Evolutionary conservation across 495 filamentous ascomycete genomes (phyloP), one percentile per base, ranked within the genome.

Genomic region (Talaromyces borbonicus): DNA sequence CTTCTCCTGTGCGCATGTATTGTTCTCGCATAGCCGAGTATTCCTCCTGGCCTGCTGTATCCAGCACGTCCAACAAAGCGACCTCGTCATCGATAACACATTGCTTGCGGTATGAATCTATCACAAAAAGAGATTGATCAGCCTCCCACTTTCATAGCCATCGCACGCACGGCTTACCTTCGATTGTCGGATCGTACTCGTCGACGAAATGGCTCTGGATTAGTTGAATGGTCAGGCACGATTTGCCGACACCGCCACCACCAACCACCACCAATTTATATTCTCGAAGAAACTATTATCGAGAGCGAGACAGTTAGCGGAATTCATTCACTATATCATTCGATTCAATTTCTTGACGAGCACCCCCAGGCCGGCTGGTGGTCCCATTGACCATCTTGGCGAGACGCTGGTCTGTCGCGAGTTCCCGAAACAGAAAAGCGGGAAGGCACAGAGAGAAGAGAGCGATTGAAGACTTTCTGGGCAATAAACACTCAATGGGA

Each of bases 41-140:
- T 68, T 98, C 92, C 67, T 98, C 92, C 68, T 98, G 92, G 44
- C 92, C 92, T 44, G 92, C 92, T 39, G 92, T 98, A 64, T 98
- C 92, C 56, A 98, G 81, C 44, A 98, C 90, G 63, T 98, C 92
- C 60, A 98, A 82, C 44, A 96, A 78, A 33, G 92, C 93, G 52
- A 96, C 87, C 65, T 97, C 92, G 56, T 96, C 92, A 62, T 98
- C 92, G 63, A 98, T 93, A 46, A 93, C 81, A 62, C 93, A 97
- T 77, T 97, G 90, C 81, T 98, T 98, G 67, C 92, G 90, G 73
- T 98, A 98, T 49, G 92, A 97, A 63, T 98, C 92, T 98, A 66
- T 43, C n/a, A n/a, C n/a, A n/a, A 46, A 30, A 9, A 15, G 43
- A 9, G 23, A 6, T 4, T 23, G 11, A 33, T 42, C 19, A 45